phyloP scores from a whole-genome alignment of 495 filamentous ascomycete species.

The Zalerion maritima region DNA sequence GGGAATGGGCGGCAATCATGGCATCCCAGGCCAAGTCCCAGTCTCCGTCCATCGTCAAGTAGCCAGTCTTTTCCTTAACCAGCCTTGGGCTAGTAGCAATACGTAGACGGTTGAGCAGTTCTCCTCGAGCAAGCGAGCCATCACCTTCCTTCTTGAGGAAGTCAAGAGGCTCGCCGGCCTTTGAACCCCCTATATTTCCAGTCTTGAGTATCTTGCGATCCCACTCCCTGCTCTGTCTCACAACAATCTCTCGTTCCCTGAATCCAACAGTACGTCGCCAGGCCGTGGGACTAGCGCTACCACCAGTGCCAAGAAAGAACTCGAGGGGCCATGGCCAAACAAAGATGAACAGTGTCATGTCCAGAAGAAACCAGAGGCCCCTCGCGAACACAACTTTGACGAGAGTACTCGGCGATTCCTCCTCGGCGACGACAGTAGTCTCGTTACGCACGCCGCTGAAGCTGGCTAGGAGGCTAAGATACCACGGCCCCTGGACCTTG shows the following conservation, averaged over 20 bases:
- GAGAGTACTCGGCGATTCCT: slow-evolving; percentile 35
- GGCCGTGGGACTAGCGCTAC: slow-evolving; percentile 37
- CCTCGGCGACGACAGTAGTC: slow-evolving; percentile 39
- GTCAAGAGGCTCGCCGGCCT: slow-evolving; percentile 30
- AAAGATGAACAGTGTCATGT: slow-evolving; percentile 54
- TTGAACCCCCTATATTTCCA: slow-evolving; percentile 13
- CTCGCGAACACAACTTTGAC: slow-evolving; percentile 35
- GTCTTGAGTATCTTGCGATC: slow-evolving; percentile 15
- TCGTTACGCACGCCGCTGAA: slow-evolving; percentile 46
- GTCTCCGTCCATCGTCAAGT: slow-evolving; percentile 58
- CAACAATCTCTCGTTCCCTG: slow-evolving; percentile 54
- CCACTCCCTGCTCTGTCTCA: slow-evolving; percentile 52
- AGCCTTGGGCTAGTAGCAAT: slow-evolving; percentile 46
- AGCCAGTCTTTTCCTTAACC: slow-evolving; percentile 57
- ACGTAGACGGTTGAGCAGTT: slow-evolving; percentile 21
- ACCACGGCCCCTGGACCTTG: slow-evolving; percentile 46
- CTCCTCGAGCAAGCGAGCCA: slow-evolving; percentile 13
- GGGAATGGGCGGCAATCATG: slow-evolving; percentile 52
- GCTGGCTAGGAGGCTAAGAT: slow-evolving; percentile 44
- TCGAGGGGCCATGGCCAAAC: slow-evolving; percentile 61
- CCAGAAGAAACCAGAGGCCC: slow-evolving; percentile 45
- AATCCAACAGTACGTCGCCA: slow-evolving; percentile 66
- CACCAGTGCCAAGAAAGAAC: slow-evolving; percentile 43
- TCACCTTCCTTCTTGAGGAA: slow-evolving; percentile 25
- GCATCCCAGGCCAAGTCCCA: slow-evolving; percentile 70